These are phyloP conservation scores for Thermomyces lanuginosus DNA, from an alignment of 2,329 filamentous ascomycete genomes.

Conservation along the genomic window DNA sequence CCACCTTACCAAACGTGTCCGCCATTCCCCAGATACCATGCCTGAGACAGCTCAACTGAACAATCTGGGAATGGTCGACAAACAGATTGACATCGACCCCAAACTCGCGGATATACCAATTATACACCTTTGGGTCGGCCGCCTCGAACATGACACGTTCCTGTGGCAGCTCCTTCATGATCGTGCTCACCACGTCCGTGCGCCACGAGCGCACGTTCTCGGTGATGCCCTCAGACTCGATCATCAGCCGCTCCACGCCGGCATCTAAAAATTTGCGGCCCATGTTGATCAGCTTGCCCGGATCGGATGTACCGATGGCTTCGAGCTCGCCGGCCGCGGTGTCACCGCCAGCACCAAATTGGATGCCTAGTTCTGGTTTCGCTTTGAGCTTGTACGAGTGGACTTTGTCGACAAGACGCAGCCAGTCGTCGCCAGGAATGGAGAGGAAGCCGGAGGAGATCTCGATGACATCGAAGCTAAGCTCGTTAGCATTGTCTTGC, in stretches of 20 bases:
- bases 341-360: conserved; percentile 42
- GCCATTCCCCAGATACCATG: conserved; percentile 40
- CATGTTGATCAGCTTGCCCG: conserved; percentile 33
- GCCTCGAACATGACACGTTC: conserved; percentile 45
- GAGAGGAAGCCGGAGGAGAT: conserved; percentile 39
- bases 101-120: conserved; percentile 42
- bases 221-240: conserved; percentile 44
- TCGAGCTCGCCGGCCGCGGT: conserved; percentile 32
- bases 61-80: conserved; percentile 42
- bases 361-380: conserved; percentile 41
- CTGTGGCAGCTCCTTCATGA: conserved; percentile 34
- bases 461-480: conserved; percentile 38
- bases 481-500: neutral
- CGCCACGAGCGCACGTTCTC: conserved; percentile 40
- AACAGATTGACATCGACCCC: conserved; percentile 42
- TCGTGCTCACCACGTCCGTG: conserved; percentile 38
- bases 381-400: conserved; percentile 34
- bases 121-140: conserved; percentile 39
- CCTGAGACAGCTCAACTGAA: conserved; percentile 37
- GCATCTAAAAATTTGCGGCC: conserved; percentile 35
- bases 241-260: conserved; percentile 41
- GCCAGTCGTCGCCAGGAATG: conserved; percentile 38
- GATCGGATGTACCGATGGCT: conserved; percentile 34
- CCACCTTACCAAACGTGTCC: conserved; percentile 40
- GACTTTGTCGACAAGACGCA: conserved; percentile 34